These are phyloP conservation scores for Candida suzukii DNA, from an alignment of 805 yeast species.

Conservation along the genomic window DNA sequence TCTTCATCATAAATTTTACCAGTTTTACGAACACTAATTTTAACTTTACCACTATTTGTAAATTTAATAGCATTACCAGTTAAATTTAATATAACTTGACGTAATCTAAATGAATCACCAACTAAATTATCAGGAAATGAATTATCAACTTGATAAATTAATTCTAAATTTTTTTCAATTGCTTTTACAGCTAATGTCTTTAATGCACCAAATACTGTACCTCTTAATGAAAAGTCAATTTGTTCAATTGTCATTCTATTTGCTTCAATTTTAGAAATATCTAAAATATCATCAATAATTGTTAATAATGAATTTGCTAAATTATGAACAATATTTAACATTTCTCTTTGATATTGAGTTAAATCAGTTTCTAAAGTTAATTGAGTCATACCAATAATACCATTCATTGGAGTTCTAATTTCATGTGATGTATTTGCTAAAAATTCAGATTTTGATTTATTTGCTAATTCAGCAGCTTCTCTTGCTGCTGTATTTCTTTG, in stretches of 20 bases:
- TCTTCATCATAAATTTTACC: constrained; percentile 22
- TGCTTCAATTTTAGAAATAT: constrained; percentile 90
- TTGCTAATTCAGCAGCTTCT: constrained; percentile 90
- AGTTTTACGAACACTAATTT: constrained; percentile 61
- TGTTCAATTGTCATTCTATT: constrained; percentile 90
- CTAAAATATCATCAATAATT: constrained; percentile 83
- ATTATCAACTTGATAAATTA: constrained; percentile 76
- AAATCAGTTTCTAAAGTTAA: constrained; percentile 80
- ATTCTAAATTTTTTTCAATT: constrained; percentile 74
- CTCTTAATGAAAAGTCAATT: constrained; percentile 78
- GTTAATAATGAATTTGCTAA: constrained; percentile 80
- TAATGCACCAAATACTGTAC: constrained; percentile 84
- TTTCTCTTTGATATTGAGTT: constrained; percentile 87
- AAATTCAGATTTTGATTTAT: constrained; percentile 83
- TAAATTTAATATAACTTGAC: constrained; percentile 80
- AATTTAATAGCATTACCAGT: constrained; percentile 90
- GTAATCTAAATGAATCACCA: constrained; percentile 82
- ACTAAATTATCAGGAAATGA: constrained; percentile 82
- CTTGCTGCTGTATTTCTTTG: constrained; percentile 90
- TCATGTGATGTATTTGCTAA: constrained; percentile 86
- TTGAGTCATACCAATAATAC: constrained; percentile 91
- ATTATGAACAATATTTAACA: constrained; percentile 84
- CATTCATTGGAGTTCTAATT: constrained; percentile 87
- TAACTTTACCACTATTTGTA: constrained; percentile 76
- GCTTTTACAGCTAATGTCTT: constrained; percentile 88